Base-by-base conservation (phyloP, 2,329 filamentous ascomycete species). In the Trichoderma sp. region DNA sequence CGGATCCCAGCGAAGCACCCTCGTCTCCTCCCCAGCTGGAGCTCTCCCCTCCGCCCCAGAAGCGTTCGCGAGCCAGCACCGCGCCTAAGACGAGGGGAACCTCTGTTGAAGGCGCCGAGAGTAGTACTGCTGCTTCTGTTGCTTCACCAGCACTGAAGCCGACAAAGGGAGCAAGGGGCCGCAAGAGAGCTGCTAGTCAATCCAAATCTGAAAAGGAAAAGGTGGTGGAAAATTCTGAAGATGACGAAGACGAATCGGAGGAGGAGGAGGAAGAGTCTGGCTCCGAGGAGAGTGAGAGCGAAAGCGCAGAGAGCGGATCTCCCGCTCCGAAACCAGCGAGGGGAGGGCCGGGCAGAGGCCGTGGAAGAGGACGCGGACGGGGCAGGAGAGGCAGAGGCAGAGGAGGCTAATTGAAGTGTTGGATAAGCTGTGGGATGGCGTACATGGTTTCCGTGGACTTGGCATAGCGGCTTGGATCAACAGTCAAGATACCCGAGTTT, bases 91-190 rank as follows among this genome's bases (percentile, higher is more conserved):
- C 81, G 1, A 83, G 82, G 63, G 81, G 80, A 9, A 78, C 81
- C n/a, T 84, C 85, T 14, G 83, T 84, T 6, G 85, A 86, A 12
- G 86, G 86, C 70, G 86, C 83, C 14, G 81, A 86, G 75, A 82
- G 81, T 74, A 56, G 47, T 26, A 81, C 84, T 68, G 74, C 77
- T 30, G 81, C 84, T 66, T 84, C 84, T 74, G 76, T 81, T 51
- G 75, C 77, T 58, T 80, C 83, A 68, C 80, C 81, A 6, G 74
- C 74, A 5, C 70, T 75, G 21, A 84, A 81, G 75, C 79, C 82
- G 24, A 83, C 82, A 11, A 82, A 85, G 71, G 81, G 82, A n/a
- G 79, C 81, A 1, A 77, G 84, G 71, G 81, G 84, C 72, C 80
- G 83, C 73, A 84, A 85, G 75, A 82, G 84, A 61, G 82, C 81